Conservation (phyloP, 108 stramenopile species). For the Skeletonema grethae region DNA sequence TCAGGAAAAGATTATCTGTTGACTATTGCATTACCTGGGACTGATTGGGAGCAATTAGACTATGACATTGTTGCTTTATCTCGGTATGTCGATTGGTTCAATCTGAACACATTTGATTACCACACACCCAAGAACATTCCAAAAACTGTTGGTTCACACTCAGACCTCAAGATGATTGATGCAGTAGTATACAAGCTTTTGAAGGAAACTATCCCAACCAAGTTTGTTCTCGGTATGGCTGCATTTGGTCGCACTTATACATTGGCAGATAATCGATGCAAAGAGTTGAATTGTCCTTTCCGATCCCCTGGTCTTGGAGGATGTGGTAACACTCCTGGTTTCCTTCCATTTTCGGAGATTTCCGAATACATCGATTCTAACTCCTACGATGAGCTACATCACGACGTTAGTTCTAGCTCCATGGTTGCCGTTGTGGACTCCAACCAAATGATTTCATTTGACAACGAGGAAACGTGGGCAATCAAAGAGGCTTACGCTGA, state of each 20-base stretch:
- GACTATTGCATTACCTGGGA: conserved; percentile 44
- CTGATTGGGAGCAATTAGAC: conserved; percentile 52
- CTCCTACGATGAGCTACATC: conserved; percentile 38
- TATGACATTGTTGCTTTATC: conserved; percentile 47
- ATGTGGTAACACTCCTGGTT: conserved; percentile 50
- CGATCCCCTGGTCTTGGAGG: conserved; percentile 52
- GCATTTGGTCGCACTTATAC: conserved; percentile 56
- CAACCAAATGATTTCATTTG: conserved; percentile 50
- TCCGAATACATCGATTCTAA: conserved; percentile 43
- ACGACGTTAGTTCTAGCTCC: conserved; percentile 46
- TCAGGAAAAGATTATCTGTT: conserved; percentile 42
- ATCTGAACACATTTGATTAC: conserved; percentile 55
- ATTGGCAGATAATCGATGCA: conserved; percentile 45
- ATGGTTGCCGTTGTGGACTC: conserved; percentile 47
- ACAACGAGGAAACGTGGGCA: conserved; percentile 47
- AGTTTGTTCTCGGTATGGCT: conserved; percentile 58
- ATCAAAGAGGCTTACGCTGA: conserved; percentile 54
- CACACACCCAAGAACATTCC: conserved; percentile 53
- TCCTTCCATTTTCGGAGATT: conserved; percentile 50
- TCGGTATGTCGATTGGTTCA: conserved; percentile 55
- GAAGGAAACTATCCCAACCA: conserved; percentile 24
- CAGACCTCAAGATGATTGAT: conserved; percentile 55
- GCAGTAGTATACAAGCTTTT: conserved; percentile 43
- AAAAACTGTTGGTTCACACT: conserved; percentile 49
- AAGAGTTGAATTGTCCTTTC: conserved; percentile 51